Evolutionary conservation across 164 flowering plant species (phyloP), one percentile per base, ranked within the genome.

Genomic region (Piper betle): DNA sequence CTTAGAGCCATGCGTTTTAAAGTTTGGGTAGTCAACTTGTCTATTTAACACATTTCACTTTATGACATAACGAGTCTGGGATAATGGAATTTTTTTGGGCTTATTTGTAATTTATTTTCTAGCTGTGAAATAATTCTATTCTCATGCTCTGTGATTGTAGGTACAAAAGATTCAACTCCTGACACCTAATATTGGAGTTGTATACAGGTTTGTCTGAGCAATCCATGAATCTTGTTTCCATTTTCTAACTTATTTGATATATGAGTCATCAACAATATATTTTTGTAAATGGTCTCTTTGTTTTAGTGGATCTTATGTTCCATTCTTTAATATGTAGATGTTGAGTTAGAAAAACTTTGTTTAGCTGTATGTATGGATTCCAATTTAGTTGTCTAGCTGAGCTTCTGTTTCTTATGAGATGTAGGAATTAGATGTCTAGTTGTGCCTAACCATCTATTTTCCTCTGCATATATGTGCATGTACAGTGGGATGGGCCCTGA

Each of bases 401-500:
- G 12, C 15, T 46, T 46, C 50, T 15, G 10, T 46, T 46, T 46
- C 15, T 10, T 46, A 10, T 46, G 3, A 2, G 10, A 10, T 10
- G 15, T 46, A 2, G 50, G 50, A 10, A 12, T 2, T 10, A 9
- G 10, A 10, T 46, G 12, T 6, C 11, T 10, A 5, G 50, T 46
- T 46, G 15, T 46, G 15, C 15, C 50, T 46, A 46, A 6, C 50
- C 11, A 15, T 12, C 15, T 1, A 46, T 46, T 12, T 46, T 46
- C 12, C 12, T 46, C 2, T 25, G 15, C 12, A 10, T 46, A 3
- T 15, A 46, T 46, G 50, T 46, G 50, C 50, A 46, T 58, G 3
- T 77, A 71, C 84, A 92, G 98, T 79, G 98, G 98, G 39, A 92
- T 92, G 96, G 98, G 98, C 52, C 98, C 98, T 52, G 98, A 92